These are phyloP conservation scores for Fulvia fulva DNA, from an alignment of 2,329 filamentous ascomycete species.

Conservation along the genomic window DNA sequence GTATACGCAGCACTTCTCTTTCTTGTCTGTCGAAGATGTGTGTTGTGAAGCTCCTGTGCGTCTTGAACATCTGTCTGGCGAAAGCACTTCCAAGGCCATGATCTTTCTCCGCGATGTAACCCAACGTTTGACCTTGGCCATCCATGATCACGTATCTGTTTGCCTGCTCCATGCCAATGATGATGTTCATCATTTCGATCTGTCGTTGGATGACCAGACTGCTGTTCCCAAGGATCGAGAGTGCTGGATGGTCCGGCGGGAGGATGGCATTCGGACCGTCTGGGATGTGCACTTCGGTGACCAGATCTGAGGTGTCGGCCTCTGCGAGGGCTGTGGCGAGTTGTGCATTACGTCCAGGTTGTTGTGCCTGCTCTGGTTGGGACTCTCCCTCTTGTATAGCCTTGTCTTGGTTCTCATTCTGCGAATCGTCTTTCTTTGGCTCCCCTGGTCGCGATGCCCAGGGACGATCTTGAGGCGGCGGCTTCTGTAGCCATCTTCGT, in stretches of 20 bases:
- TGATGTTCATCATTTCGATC: slow-evolving; percentile 62
- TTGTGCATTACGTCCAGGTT: slow-evolving; percentile 34
- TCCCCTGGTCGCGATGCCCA: slow-evolving; percentile 4
- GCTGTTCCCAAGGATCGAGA: slow-evolving; percentile 56
- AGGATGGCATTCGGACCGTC: slow-evolving; percentile 58
- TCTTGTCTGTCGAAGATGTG: slow-evolving; percentile 61
- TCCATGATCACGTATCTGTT: slow-evolving; percentile 65
- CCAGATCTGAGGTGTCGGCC: slow-evolving; percentile 46
- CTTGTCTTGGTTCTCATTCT: background rate
- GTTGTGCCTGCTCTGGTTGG: slow-evolving; percentile 10
- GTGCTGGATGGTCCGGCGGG: slow-evolving; percentile 55
- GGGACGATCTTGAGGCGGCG: slow-evolving; percentile 14
- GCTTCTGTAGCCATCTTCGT: slow-evolving; percentile 18
- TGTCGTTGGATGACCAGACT: slow-evolving; percentile 60
- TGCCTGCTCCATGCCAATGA: slow-evolving; percentile 64
- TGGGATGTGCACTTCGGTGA: slow-evolving; percentile 59
- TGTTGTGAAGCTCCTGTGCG: slow-evolving; percentile 61
- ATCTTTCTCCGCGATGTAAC: slow-evolving; percentile 62
- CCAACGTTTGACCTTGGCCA: slow-evolving; percentile 59
- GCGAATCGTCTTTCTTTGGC: background rate
- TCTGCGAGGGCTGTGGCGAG: slow-evolving; percentile 45
- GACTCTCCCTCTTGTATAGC: slow-evolving; percentile 1
- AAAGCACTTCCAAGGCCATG: slow-evolving; percentile 55
- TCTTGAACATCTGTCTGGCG: slow-evolving; percentile 57
- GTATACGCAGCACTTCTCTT: slow-evolving; percentile 58